A percentile compares a stretch with the other conserved stretches of the same genome.
Evolutionary conservation across 164 flowering plant genomes (phyloP).

Genomic region (Annona cherimola): DNA sequence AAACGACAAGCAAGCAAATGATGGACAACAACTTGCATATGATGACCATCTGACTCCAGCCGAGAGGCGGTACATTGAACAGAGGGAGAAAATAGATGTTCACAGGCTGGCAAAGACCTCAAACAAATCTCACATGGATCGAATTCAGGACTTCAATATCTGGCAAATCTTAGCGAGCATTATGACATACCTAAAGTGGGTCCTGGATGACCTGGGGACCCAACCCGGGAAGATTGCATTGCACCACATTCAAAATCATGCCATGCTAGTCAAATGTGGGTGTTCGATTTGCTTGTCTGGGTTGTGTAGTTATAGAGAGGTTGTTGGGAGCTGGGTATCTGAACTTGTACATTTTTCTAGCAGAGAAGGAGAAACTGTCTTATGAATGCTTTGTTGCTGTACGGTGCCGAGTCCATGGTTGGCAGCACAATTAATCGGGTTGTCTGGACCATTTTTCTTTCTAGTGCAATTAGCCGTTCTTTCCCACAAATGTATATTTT

Average conservation of each 20-base stretch:
- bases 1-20: conserved; percentile 26
- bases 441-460: too few species aligned
- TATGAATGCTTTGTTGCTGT: too few species aligned
- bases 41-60: conserved; percentile 77
- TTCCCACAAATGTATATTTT: too few species aligned
- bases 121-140: conserved; percentile 90
- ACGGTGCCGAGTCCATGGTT: too few species aligned
- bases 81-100: conserved; percentile 55
- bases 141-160: conserved; percentile 81
- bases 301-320: neutral
- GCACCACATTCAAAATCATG: neutral
- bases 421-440: too few species aligned
- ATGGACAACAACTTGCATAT: conserved; percentile 25
- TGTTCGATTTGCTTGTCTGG: neutral
- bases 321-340: too few species aligned
- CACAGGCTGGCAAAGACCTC: conserved; percentile 61
- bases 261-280: neutral
- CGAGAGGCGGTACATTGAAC: conserved; percentile 82
- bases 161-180: conserved; percentile 97
- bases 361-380: too few species aligned
- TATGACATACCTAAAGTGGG: conserved; percentile 99
- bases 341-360: too few species aligned
- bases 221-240: neutral
- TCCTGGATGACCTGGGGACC: conserved; percentile 52
- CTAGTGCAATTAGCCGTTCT: too few species aligned